Base-by-base conservation (phyloP, 2,329 filamentous ascomycete species). In the Penicillium digitatum region DNA sequence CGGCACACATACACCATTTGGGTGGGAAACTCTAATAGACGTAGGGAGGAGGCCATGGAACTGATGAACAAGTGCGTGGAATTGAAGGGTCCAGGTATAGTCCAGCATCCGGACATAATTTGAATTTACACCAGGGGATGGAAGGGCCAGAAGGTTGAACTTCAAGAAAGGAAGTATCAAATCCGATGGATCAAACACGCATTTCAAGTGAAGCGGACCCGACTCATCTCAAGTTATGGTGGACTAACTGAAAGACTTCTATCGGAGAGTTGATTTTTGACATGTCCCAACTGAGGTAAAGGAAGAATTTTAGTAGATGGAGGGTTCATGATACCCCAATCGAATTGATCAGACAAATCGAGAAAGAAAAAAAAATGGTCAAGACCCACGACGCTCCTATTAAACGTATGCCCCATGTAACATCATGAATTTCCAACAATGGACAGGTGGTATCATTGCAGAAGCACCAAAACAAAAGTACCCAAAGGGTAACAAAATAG, bases 401-500 rank as follows among this genome's bases (percentile, higher is more conserved):
- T 52, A 52, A 65, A 62, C 58, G 62, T 64, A 63, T 62, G 63
- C 48, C 58, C 54, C 44, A 54, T 64, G 58, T 63, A 60, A 63
- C 54, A 62, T 62, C 57, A 59, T 61, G 60, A 48, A 40, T 57
- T 62, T 65, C 63, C 64, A 65, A 64, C 62, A 58, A 50, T 53
- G 54, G 51, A 64, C 58, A 59, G 61, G 48, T 65, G 63, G 63
- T 65, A 65, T 65, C 63, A 63, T 65, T 52, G 58, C 59, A 61
- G 43, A 47, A 48, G 43, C 10, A 48, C 42, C 45, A 47, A 53
- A 52, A 54, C 22, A 50, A 37, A 39, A 52, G 37, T 35, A 35
- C 39, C 37, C 35, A 29, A 45, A 43, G n/a, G n/a, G 31, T 42
- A 35, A 31, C 39, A 38, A 43, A 43, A 35, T 18, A 35, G 42